These are phyloP conservation scores for Gossypium gossypioides DNA, from an alignment of 441 rosid genomes.

Conservation along the genomic window DNA sequence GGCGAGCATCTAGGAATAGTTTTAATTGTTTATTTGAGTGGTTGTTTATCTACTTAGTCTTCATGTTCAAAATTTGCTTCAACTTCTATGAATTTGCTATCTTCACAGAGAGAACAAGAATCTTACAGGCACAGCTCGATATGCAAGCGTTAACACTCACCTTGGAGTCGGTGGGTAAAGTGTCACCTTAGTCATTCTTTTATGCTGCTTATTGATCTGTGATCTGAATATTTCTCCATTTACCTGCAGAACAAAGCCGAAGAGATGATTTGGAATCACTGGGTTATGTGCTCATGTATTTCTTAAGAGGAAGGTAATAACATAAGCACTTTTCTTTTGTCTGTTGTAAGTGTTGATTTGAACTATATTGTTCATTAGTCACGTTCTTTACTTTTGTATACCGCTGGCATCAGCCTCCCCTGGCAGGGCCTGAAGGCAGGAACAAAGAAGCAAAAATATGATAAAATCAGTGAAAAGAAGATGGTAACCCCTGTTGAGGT, in stretches of 20 bases:
- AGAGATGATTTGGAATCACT: slow-evolving; percentile 17
- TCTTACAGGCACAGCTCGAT: slow-evolving; percentile 70
- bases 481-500: slow-evolving; percentile 65
- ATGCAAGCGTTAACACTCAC: slow-evolving; percentile 71
- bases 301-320: slow-evolving; percentile 17
- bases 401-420: slow-evolving; percentile 45
- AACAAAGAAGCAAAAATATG: slow-evolving; percentile 69
- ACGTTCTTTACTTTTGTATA: background rate
- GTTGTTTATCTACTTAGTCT: slow-evolving; percentile 3
- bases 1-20: background rate
- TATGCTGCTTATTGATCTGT: background rate
- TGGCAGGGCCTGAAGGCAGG: slow-evolving; percentile 77
- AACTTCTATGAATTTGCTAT: background rate
- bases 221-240: background rate
- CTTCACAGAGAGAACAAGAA: slow-evolving; percentile 54
- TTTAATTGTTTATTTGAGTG: background rate
- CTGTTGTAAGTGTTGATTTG: background rate
- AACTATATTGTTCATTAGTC: background rate
- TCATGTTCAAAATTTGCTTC: background rate
- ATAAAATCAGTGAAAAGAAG: slow-evolving; percentile 68
- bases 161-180: slow-evolving; percentile 56
- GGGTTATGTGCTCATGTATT: slow-evolving; percentile 17
- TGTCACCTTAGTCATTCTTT: slow-evolving; percentile 4
- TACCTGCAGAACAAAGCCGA: slow-evolving; percentile 15
- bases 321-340: background rate